Evolutionary conservation across 1,284 basidiomycete genomes (phyloP).

Genomic region (Sporisorium exsertum): DNA sequence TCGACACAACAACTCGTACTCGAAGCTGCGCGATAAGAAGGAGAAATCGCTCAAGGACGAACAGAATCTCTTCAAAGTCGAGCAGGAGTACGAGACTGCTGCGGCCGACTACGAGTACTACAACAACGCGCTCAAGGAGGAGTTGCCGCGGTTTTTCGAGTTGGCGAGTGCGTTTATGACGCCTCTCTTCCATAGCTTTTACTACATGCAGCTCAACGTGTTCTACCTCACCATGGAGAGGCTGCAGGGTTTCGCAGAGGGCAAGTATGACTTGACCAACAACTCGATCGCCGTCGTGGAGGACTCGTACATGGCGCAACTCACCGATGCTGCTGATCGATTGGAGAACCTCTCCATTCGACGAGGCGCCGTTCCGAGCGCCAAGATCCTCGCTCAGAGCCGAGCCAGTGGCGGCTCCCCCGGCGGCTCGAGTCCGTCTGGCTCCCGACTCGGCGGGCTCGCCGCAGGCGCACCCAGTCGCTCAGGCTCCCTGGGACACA

Average conservation of each 20-base stretch:
- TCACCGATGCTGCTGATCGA: conserved; percentile 81
- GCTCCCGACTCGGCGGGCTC: conserved; percentile 29
- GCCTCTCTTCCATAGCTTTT: conserved; percentile 96
- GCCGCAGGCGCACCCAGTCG: conserved; percentile 39
- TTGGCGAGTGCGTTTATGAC: conserved; percentile 91
- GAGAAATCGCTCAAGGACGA: conserved; percentile 69
- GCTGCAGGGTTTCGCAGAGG: conserved; percentile 83
- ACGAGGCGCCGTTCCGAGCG: conserved; percentile 53
- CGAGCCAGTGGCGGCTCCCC: not conserved
- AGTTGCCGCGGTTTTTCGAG: conserved; percentile 90
- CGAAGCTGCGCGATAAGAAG: conserved; percentile 96
- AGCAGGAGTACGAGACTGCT: conserved; percentile 96
- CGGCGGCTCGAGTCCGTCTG: conserved; percentile 24
- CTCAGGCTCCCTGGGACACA: conserved; percentile 17
- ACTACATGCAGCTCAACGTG: conserved; percentile 97
- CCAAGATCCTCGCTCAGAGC: conserved; percentile 50
- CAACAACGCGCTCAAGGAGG: conserved; percentile 89
- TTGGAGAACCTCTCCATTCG: conserved; percentile 63
- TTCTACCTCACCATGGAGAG: conserved; percentile 94
- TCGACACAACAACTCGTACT: conserved; percentile 93
- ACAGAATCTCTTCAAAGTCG: conserved; percentile 76
- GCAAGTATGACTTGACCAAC: conserved; percentile 81
- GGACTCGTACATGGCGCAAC: conserved; percentile 80
- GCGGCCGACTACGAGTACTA: conserved; percentile 96
- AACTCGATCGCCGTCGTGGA: conserved; percentile 76